Conservation (phyloP, 306 rosid species). For the Canavalia ensiformis region DNA sequence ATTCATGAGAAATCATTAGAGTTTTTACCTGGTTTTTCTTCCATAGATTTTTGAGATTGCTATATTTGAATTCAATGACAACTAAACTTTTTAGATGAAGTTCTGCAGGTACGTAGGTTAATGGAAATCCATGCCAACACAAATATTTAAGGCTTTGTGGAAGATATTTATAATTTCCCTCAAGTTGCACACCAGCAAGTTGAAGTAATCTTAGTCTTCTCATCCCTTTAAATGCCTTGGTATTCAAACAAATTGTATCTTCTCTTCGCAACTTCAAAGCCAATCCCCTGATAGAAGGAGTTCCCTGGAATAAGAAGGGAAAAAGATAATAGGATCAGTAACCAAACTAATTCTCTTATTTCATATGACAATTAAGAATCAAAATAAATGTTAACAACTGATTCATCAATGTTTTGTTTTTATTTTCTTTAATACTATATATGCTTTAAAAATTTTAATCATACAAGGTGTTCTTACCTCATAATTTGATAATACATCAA, state of each 20-base stretch:
- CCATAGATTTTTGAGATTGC: constrained; percentile 21
- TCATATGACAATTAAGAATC: background rate
- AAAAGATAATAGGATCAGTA: background rate
- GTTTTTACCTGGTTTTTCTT: constrained; percentile 38
- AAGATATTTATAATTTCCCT: constrained; percentile 47
- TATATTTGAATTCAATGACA: constrained; percentile 38
- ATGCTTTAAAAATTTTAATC: background rate
- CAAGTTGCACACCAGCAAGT: constrained; percentile 38
- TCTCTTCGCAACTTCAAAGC: constrained; percentile 17
- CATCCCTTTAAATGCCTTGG: constrained; percentile 46
- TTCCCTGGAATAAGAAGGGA: constrained; percentile 32
- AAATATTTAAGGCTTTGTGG: constrained; percentile 43
- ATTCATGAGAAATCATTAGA: background rate
- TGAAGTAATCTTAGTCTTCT: constrained; percentile 45
- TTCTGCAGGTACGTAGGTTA: constrained; percentile 2
- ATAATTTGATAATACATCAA: constrained; percentile 14
- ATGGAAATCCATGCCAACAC: constrained; percentile 43
- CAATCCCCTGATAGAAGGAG: constrained; percentile 44
- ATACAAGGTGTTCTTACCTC: background rate
- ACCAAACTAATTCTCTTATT: background rate
- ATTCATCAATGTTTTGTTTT: background rate
- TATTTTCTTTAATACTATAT: background rate
- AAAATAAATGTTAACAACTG: background rate
- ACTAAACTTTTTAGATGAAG: constrained; percentile 36
- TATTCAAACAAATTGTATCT: background rate